Evolutionary conservation across 257 asterid species (phyloP).

Genomic region (Scutellaria baicalensis): DNA sequence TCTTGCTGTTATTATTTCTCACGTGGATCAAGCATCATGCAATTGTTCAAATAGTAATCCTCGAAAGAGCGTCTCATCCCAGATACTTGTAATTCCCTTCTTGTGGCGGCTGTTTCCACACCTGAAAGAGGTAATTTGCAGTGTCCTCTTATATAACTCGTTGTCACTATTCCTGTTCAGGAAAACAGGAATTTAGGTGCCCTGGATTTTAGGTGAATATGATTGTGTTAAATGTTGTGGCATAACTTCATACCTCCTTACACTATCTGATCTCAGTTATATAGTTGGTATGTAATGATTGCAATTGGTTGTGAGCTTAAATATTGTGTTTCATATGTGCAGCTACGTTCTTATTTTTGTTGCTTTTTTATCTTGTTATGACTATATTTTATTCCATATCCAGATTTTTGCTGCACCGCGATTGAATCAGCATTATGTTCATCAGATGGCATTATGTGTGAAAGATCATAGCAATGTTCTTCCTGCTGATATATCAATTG

Average conservation of each 20-base stretch:
- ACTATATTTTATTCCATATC: slow-evolving; percentile 20
- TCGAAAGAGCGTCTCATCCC: slow-evolving; percentile 60
- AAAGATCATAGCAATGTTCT: slow-evolving; percentile 55
- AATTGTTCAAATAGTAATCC: slow-evolving; percentile 61
- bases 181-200: neutral
- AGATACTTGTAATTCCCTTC: slow-evolving; percentile 82
- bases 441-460: slow-evolving; percentile 62
- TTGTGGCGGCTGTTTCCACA: slow-evolving; percentile 79
- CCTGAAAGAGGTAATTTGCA: slow-evolving; percentile 68
- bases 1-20: slow-evolving; percentile 53
- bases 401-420: slow-evolving; percentile 74
- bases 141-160: neutral
- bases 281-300: neutral
- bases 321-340: neutral
- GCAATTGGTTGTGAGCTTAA: neutral
- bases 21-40: slow-evolving; percentile 74
- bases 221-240: neutral
- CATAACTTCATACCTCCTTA: neutral
- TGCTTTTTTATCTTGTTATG: slow-evolving; percentile 4
- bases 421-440: slow-evolving; percentile 60
- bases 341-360: neutral
- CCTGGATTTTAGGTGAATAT: slow-evolving; percentile 10
- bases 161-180: neutral
- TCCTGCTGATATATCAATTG: slow-evolving; percentile 64
- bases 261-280: neutral